Base-by-base conservation (phyloP, 2,329 filamentous ascomycete species). In the Sordariomycetes sp. region DNA sequence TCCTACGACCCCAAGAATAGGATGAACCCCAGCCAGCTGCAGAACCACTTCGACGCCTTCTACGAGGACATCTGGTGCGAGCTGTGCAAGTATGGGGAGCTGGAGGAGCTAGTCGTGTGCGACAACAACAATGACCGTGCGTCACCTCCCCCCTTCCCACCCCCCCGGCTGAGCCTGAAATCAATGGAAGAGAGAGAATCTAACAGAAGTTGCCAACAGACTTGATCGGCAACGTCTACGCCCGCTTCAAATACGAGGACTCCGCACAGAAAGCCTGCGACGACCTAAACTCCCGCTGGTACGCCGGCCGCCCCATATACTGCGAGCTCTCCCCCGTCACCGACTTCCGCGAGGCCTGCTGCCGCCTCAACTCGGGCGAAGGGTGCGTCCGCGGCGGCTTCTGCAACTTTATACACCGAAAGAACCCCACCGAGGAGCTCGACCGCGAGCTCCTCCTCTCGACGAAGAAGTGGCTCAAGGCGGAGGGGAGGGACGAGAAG, bases 41-140 rank as follows among this genome's bases (percentile, higher is more conserved):
- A 96, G 74, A 96, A 96, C 77, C 94, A 99, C 81, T 99, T 99
- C 70, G 94, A 99, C 74, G 94, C 94, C 67, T 99, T 99, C 73
- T 99, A 99, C 79, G 94, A 99, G 77, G 94, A 99, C 71, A 90
- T 99, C 64, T 99, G 94, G 92, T 97, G 92, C 76, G 94, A 99
- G 81, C 89, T 99, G 78, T 97, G 94, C 86, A 90, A 95, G 75
- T 99, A 95, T 71, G 94, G 94, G 64, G 90, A 97, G 74, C 80
- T 97, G 39, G 94, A 99, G 75, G 94, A 99, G 76, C 82, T 99
- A 13, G 94, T 99, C 13, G 92, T 99, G 2, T 99, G 94, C 74
- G 94, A 99, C 76, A 99, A 99, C 74, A 97, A 97, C 74, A 99
- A 99, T 74, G 94, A 99, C 70, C 92, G 85, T 89, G 71, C 65